Evolutionary conservation across 1,139 yeast species (phyloP).

Genomic region (Hansenula lynferdii): DNA sequence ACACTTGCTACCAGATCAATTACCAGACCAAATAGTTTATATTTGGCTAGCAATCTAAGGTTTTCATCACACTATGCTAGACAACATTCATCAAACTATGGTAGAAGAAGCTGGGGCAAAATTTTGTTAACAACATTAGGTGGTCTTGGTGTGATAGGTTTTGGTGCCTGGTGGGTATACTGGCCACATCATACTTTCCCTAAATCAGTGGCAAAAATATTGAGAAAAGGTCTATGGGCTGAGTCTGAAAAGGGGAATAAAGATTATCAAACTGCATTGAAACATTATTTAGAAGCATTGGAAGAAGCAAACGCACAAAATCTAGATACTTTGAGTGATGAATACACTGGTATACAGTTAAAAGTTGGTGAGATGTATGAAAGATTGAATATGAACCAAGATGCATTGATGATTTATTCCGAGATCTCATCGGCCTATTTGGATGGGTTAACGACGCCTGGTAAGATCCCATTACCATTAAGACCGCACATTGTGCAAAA

Average conservation of each 20-base stretch:
- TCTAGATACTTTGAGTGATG: slow-evolving; percentile 56
- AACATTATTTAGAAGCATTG: slow-evolving; percentile 55
- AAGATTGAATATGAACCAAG: slow-evolving; percentile 50
- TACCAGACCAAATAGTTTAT: not conserved
- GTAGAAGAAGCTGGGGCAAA: slow-evolving; percentile 17
- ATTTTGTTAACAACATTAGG: slow-evolving; percentile 19
- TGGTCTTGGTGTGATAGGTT: slow-evolving; percentile 30
- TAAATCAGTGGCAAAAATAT: slow-evolving; percentile 56
- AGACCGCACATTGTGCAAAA: slow-evolving; percentile 65
- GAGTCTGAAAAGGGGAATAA: slow-evolving; percentile 70
- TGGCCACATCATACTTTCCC: slow-evolving; percentile 61
- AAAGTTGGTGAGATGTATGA: slow-evolving; percentile 87
- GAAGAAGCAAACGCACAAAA: slow-evolving; percentile 39
- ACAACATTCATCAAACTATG: not conserved
- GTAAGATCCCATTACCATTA: slow-evolving; percentile 26
- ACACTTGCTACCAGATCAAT: not conserved
- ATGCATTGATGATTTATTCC: slow-evolving; percentile 61
- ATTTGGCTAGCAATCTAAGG: not conserved
- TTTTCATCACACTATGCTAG: slow-evolving; percentile 1
- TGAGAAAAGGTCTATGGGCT: slow-evolving; percentile 79
- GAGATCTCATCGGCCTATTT: slow-evolving; percentile 64
- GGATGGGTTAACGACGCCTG: slow-evolving; percentile 42
- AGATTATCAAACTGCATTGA: slow-evolving; percentile 60
- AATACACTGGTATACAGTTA: slow-evolving; percentile 81
- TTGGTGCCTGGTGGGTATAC: slow-evolving; percentile 43